Conservation (phyloP, 2,329 filamentous ascomycete species). For the Fusarium veterinarium region DNA sequence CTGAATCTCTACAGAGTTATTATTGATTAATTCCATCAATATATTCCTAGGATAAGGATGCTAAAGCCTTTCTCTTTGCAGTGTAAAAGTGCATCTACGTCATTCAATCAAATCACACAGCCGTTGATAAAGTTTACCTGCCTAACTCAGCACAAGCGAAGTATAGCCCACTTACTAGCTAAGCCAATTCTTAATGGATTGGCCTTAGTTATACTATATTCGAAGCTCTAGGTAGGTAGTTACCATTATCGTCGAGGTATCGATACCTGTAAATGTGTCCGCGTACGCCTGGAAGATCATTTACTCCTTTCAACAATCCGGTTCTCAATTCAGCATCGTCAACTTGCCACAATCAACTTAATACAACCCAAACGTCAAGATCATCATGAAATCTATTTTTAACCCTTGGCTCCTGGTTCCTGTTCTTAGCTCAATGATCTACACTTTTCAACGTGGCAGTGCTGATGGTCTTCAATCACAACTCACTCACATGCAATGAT, state of each 20-base stretch:
- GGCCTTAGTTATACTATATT: not conserved
- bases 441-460: conserved; percentile 19
- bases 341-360: conserved; percentile 3
- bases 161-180: no score
- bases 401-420: not conserved
- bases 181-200: not conserved
- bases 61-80: not conserved
- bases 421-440: conserved; percentile 7
- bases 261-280: not conserved
- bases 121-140: not conserved
- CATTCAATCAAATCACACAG: not conserved
- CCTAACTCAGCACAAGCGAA: not conserved
- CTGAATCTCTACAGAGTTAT: not conserved
- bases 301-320: not conserved
- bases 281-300: not conserved
- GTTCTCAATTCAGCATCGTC: not conserved
- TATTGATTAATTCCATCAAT: not conserved
- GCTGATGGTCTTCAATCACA: not conserved
- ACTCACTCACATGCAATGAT: not conserved
- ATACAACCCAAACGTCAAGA: conserved; percentile 6
- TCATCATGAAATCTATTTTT: conserved; percentile 26
- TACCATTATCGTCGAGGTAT: not conserved
- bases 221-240: not conserved
- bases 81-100: not conserved
- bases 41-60: not conserved